Conservation (phyloP, 345 rosid genomes). For the Sonneratia alba region DNA sequence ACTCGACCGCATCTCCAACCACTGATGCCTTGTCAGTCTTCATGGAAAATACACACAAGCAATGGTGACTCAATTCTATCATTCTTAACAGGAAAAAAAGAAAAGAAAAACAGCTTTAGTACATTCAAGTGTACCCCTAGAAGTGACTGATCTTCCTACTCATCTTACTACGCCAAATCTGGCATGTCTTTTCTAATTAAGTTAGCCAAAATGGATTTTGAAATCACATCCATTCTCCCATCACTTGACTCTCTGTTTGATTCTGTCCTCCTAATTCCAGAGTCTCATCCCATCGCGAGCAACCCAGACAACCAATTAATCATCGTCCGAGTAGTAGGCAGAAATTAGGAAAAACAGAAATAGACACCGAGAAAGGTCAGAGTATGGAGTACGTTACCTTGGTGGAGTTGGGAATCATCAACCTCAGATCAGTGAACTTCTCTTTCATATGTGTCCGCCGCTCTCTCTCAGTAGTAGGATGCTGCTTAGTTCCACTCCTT, state of each 20-base stretch:
- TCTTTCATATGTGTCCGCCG: conserved; percentile 59
- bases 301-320: neutral
- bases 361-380: neutral
- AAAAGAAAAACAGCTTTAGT: neutral
- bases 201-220: no score
- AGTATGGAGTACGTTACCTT: conserved; percentile 32
- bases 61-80: neutral
- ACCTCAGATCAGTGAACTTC: conserved; percentile 39
- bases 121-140: neutral
- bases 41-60: neutral
- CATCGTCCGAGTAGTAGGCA: neutral
- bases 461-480: conserved; percentile 53
- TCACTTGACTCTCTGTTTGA: no score
- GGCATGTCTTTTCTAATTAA: no score
- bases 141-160: no score
- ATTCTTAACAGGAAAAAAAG: no score
- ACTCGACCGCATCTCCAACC: conserved; percentile 68
- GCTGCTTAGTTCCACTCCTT: conserved; percentile 40
- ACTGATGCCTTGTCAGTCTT: conserved; percentile 79
- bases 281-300: no score
- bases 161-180: no score
- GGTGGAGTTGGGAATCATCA: conserved; percentile 60
- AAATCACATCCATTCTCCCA: no score
- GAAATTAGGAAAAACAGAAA: neutral
- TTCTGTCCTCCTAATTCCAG: no score